Percentiles rank a stretch among this genome's conserved stretches.
phyloP scores from a whole-genome alignment of 192 early-diverging fungal species.

The Paraglomus brasilianum region DNA sequence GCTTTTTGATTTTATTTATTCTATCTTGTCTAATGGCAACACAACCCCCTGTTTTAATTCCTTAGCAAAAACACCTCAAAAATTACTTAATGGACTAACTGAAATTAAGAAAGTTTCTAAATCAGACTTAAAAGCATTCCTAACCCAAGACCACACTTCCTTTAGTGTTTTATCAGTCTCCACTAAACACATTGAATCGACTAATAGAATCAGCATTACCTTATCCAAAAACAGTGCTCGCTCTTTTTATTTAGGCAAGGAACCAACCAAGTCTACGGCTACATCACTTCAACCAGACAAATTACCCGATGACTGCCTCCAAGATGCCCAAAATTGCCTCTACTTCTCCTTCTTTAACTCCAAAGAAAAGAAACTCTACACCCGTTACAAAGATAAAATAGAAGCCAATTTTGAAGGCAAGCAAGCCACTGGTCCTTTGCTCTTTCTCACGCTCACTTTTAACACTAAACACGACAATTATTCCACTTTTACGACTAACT shows the following conservation, averaged over 20 bases:
- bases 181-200: neutral
- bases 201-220: neutral
- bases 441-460: too few relatives aligned
- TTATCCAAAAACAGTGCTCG: constrained; percentile 12
- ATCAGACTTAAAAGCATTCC: constrained; percentile 14
- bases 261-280: too few relatives aligned
- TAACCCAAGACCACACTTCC: neutral
- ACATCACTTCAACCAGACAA: neutral
- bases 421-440: neutral
- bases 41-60: constrained; percentile 12
- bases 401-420: constrained; percentile 7
- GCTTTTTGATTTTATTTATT: too few relatives aligned
- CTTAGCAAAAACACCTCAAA: too few relatives aligned
- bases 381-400: constrained; percentile 11
- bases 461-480: neutral
- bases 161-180: too few relatives aligned
- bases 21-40: constrained; percentile 14
- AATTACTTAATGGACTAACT: constrained; percentile 15
- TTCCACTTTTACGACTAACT: neutral
- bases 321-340: constrained; percentile 7
- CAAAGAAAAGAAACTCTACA: constrained; percentile 19
- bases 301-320: neutral
- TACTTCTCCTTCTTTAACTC: constrained; percentile 1
- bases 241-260: constrained; percentile 9
- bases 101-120: neutral